Base-by-base conservation (phyloP, 345 rosid genomes). In the Ailanthus altissimus region DNA sequence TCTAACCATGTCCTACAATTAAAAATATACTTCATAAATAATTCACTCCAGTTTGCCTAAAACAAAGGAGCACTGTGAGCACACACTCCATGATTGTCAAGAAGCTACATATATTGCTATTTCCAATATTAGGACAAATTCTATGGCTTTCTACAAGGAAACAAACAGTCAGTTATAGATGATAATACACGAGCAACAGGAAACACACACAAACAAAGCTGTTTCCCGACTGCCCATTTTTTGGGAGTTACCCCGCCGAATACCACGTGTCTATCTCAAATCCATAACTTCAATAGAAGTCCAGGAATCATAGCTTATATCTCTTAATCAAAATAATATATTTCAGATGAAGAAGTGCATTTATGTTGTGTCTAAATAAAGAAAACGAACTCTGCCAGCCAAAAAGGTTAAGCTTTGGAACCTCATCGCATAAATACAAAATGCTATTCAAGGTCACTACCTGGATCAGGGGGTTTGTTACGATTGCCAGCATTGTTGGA, bases 401-500 rank as follows among this genome's bases (percentile, higher is more conserved):
- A n/a, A n/a, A n/a, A n/a, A n/a, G n/a, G 54, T 32, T 1, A 76
- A 49, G 43, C 73, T 10, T 47, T 40, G 26, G 57, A 11, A 36
- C 56, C 40, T 36, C 66, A 65, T 36, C 12, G 25, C 47, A 78
- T 60, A 2, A 38, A 69, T 73, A 25, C 23, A 64, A 47, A 80
- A 63, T 60, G 28, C 25, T 28, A 9, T 16, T 63, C 42, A 43
- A 36, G 47, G 25, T 38, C 59, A 79, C 75, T 86, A 90, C 98
- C 90, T 23, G 90, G 74, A 82, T 88, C 93, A 69, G 84, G 79
- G 61, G 88, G 80, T 76, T 82, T 76, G 84, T 70, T 85, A 69
- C 73, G 77, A 84, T 73, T 85, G 70, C 88, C 81, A 25, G 73
- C 75, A 80, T 84, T 32, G 62, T 80, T 83, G 43, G 87, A 42